A percentile compares a stretch with the other conserved stretches of the same genome.
phyloP scores from a whole-genome alignment of 768 basidiomycete genomes.

The Albatrellus ellisii region DNA sequence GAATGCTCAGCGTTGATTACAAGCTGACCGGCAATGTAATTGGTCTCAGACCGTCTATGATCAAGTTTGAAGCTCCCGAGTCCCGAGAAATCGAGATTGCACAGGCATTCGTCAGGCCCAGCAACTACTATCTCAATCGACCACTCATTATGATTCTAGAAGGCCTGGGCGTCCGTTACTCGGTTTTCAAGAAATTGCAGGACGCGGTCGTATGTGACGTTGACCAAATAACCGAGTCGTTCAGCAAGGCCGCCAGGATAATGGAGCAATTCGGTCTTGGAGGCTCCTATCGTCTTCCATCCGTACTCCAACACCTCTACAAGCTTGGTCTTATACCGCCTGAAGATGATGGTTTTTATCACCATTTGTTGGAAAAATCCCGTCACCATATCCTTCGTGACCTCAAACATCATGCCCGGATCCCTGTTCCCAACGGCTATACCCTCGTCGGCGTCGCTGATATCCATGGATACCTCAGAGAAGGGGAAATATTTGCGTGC shows the following conservation, averaged over 20 bases:
- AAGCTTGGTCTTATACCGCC: constrained; percentile 31
- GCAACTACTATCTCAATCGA: constrained; percentile 42
- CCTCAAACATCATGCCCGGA: constrained; percentile 51
- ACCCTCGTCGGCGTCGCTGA: constrained; percentile 68
- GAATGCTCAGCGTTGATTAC: constrained; percentile 49
- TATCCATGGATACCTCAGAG: constrained; percentile 36
- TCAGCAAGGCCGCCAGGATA: constrained; percentile 32
- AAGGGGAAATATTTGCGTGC: constrained; percentile 50
- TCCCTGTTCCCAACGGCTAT: constrained; percentile 49
- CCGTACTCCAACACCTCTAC: constrained; percentile 34
- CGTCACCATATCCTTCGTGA: constrained; percentile 52
- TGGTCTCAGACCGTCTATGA: constrained; percentile 46
- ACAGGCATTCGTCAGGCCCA: constrained; percentile 45
- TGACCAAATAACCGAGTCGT: constrained; percentile 26
- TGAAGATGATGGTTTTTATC: constrained; percentile 32
- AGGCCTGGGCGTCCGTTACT: constrained; percentile 42
- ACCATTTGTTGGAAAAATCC: constrained; percentile 37
- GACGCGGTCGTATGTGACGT: constrained; percentile 37
- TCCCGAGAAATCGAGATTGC: constrained; percentile 48
- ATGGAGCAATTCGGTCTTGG: constrained; percentile 48
- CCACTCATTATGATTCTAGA: constrained; percentile 55
- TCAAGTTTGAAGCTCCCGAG: constrained; percentile 45
- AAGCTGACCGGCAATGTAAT: constrained; percentile 35
- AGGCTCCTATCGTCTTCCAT: constrained; percentile 39
- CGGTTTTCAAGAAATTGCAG: constrained; percentile 41